phyloP scores from a whole-genome alignment of 495 filamentous ascomycete genomes.

The Eremomyces bilateralis region DNA sequence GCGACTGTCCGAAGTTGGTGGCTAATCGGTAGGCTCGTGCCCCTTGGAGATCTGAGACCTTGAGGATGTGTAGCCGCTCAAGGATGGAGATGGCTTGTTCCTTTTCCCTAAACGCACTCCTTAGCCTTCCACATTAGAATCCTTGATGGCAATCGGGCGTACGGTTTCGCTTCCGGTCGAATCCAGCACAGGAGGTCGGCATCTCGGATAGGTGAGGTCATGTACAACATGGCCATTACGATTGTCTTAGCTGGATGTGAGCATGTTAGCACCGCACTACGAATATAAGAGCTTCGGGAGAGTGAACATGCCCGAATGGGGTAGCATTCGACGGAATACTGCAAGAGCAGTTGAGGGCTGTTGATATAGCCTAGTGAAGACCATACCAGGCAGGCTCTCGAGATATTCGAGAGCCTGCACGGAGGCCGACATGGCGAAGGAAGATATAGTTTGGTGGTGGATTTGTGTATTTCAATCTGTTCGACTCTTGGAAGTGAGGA shows the following conservation, averaged over 20 bases:
- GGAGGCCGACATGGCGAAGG: slow-evolving; percentile 56
- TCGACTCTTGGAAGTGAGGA: too few relatives aligned
- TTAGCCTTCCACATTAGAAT: slow-evolving; percentile 1
- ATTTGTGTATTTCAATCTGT: too few relatives aligned
- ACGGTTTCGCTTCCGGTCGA: slow-evolving; percentile 38
- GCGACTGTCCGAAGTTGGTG: slow-evolving; percentile 49
- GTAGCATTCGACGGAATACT: slow-evolving; percentile 92
- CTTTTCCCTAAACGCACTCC: slow-evolving; percentile 31
- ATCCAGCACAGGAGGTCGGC: slow-evolving; percentile 71
- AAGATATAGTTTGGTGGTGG: too few relatives aligned
- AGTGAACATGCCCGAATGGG: slow-evolving; percentile 48
- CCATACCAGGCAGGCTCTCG: slow-evolving; percentile 71
- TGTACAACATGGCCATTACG: slow-evolving; percentile 84
- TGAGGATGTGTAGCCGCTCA: slow-evolving; percentile 61
- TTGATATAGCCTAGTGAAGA: slow-evolving; percentile 74
- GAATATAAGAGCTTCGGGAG: slow-evolving; percentile 14
- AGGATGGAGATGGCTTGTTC: slow-evolving; percentile 67
- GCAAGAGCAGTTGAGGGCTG: slow-evolving; percentile 89
- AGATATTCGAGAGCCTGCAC: slow-evolving; percentile 63
- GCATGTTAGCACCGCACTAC: slow-evolving; percentile 2
- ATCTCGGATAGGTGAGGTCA: slow-evolving; percentile 50
- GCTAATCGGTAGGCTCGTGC: slow-evolving; percentile 49
- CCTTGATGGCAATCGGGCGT: too few relatives aligned
- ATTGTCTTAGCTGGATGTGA: slow-evolving; percentile 58
- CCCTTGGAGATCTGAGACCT: slow-evolving; percentile 26